Base-by-base conservation (phyloP, 2,329 filamentous ascomycete genomes). In the Epichloe gansuensis region DNA sequence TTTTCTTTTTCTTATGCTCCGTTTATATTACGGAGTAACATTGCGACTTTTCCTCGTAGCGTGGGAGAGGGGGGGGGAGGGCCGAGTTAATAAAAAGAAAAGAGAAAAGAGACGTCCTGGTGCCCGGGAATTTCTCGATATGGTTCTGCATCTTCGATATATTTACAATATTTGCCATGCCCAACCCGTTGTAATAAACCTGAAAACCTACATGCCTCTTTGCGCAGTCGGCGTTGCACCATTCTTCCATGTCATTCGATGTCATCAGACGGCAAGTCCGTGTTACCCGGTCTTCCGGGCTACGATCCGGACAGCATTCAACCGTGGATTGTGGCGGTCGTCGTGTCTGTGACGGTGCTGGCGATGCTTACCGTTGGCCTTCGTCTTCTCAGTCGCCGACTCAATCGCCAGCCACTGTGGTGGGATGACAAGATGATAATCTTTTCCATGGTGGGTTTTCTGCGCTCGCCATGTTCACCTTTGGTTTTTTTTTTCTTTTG, bases 351-450 rank as follows among this genome's bases (percentile, higher is more conserved):
- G 54, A 73, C 71, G 4, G 61, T 65, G n/a, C 59, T 75, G 41
- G 67, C 71, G 2, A 55, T 68, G 8, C 31, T 67, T 1, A 57
- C 63, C 5, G 68, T 74, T 7, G 58, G 50, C 13, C 60, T 75
- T 25, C 66, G 73, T 8, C 46, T 75, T 6, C 38, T 68, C 12
- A 69, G 69, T 52, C 68, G 72, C 5, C 64, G 63, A 42, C 56
- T 72, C 47, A 70, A 69, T 49, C 63, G 58, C 9, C 71, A 72
- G 50, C 54, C 59, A 48, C 56, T 74, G 8, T 74, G 72, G 71
- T 73, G 70, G 72, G 73, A 75, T 61, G 73, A 75, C 58, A 72
- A 66, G 56, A 68, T 73, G 63, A 71, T 75, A 50, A 54, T 74
- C 2, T 73, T 70, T 52, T 74, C 72, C 13, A 67, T 71, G 70